A percentile compares a stretch with the other conserved stretches of the same genome.
Conservation (phyloP, 768 basidiomycete species). For the Guyanaporus albipodus region DNA sequence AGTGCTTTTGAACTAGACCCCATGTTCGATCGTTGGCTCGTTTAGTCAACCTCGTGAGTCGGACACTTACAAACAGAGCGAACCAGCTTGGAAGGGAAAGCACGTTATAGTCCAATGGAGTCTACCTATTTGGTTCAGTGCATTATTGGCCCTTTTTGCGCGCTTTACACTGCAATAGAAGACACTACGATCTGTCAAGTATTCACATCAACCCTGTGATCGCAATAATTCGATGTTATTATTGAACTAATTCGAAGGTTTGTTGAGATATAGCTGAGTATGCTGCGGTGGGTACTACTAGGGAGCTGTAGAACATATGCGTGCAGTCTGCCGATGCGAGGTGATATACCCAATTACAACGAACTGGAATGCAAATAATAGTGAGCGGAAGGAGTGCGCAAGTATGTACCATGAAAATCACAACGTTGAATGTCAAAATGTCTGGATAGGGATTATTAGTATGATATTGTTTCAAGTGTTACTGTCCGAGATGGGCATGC, state of each 20-base stretch:
- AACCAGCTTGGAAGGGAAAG: constrained; percentile 24
- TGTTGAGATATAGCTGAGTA: constrained; percentile 9
- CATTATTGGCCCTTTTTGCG: background rate
- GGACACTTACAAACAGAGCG: constrained; percentile 59
- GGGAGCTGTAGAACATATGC: constrained; percentile 15
- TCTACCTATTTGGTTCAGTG: background rate
- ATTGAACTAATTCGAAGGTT: constrained; percentile 11
- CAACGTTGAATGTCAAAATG: constrained; percentile 3
- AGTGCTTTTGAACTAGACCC: background rate
- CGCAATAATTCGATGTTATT: constrained; percentile 11
- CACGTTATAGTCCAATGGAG: constrained; percentile 6
- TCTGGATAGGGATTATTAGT: background rate
- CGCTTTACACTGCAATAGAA: constrained; percentile 2
- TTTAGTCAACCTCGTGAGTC: constrained; percentile 74
- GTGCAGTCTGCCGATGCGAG: constrained; percentile 11
- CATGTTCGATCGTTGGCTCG: constrained; percentile 1
- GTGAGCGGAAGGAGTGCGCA: background rate
- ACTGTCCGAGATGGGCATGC: constrained; percentile 12
- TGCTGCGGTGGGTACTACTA: constrained; percentile 13
- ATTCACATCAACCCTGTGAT: background rate
- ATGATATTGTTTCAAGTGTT: constrained; percentile 6
- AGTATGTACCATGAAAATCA: constrained; percentile 22
- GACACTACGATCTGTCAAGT: background rate
- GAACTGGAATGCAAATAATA: constrained; percentile 11
- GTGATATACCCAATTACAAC: constrained; percentile 12